Evolutionary conservation across 2,329 filamentous ascomycete genomes (phyloP), one percentile per base, ranked within the genome.

Genomic region (Colletotrichum sp.): DNA sequence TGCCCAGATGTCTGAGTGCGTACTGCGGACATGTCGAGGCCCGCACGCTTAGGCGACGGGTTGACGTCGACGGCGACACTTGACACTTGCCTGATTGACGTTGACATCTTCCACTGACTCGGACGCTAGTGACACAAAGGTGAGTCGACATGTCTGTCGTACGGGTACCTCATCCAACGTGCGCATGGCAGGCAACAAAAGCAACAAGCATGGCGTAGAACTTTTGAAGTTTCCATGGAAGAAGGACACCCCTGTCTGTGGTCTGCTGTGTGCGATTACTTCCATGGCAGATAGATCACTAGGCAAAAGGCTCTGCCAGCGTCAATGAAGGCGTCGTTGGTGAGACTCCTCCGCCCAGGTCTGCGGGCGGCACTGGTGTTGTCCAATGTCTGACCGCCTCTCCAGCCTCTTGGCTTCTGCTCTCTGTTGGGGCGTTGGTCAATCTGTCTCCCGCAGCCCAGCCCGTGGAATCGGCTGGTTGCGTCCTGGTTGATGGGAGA

Each of bases 101-200:
- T 68, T 63, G 44, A 73, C 39, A 68, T 59, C 49, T 69, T 65
- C 39, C 39, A 19, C 29, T 55, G 57, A 63, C 27, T 49, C 32
- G 69, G 52, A 22, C 55, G 62, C 55, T 49, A 59, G 73, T 69
- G 39, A 27, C 32, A 73, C 64, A 39, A 68, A 32, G 32, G 44
- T 64, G 69, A 72, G 73, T 68, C 62, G 73, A 72, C 32, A 49
- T 34, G 72, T 64, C 63, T 34, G 72, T 64, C 63, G 44, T 63
- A 63, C 57, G 69, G 63, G 63, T 30, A 59, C 27, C 30, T 67
- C 55, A 22, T 57, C 69, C 69, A 72, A 75, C 62, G 55, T 57
- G 30, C 34, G 70, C 34, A 63, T 69, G 64, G 44, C 30, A 68
- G 64, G 44, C 30, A 68, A 66, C n/a, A 76, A 76, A 71, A 32